These are phyloP conservation scores for Thraustochytrium sp. DNA, from an alignment of 352 stramenopile species.

Conservation along the genomic window DNA sequence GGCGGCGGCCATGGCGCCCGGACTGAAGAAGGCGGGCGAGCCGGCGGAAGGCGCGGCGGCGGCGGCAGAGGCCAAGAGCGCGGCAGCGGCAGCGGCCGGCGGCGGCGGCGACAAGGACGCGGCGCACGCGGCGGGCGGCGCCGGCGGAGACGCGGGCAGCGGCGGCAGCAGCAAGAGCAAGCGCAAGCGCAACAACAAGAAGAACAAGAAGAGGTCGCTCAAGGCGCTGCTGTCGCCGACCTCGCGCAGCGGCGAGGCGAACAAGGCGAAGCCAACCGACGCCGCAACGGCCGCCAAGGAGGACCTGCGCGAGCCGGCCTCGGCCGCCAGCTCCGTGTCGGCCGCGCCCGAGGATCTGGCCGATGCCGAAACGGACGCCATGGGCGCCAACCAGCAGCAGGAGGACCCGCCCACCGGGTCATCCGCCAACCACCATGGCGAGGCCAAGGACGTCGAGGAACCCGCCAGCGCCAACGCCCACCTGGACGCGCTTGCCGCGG, in stretches of 20 bases:
- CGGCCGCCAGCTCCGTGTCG: background rate
- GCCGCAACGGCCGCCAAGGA: background rate
- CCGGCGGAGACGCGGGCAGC: background rate
- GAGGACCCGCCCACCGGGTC: too few species aligned
- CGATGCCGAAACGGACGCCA: too few species aligned
- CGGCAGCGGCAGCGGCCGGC: too few species aligned
- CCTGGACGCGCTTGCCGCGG: background rate
- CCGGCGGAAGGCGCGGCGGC: background rate
- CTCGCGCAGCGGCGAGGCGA: background rate
- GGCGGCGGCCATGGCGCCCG: too few species aligned
- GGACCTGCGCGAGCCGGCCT: background rate
- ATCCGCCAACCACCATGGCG: background rate
- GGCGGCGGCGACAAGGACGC: too few species aligned
- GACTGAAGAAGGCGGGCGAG: too few species aligned
- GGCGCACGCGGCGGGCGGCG: background rate
- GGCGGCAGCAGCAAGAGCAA: background rate
- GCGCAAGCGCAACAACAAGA: conserved; percentile 34
- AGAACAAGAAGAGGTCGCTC: background rate
- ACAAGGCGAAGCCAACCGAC: background rate
- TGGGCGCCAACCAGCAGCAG: too few species aligned
- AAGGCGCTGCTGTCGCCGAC: background rate
- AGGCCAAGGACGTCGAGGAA: background rate
- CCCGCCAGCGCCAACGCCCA: too few species aligned
- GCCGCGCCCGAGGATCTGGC: too few species aligned
- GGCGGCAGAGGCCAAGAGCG: background rate